These are phyloP conservation scores for Nephelium lappaceum DNA, from an alignment of 345 rosid genomes.

Conservation along the genomic window DNA sequence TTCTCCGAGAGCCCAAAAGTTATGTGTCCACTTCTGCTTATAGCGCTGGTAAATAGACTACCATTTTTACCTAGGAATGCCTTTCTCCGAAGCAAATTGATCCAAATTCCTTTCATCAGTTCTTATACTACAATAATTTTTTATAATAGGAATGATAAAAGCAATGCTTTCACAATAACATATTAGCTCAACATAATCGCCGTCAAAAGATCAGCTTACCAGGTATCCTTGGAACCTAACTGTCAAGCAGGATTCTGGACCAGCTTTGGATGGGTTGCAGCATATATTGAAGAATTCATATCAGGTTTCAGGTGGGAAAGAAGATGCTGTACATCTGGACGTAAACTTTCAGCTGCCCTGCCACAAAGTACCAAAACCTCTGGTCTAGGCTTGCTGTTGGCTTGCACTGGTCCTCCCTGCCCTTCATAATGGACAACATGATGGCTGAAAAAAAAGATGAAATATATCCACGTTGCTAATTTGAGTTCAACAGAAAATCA, in stretches of 20 bases:
- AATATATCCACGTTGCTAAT: background rate
- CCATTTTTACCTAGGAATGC: no score
- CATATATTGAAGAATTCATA: constrained; percentile 70
- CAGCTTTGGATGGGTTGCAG: constrained; percentile 83
- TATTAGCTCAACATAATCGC: background rate
- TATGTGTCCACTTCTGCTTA: background rate
- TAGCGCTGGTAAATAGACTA: background rate
- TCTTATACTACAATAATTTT: background rate
- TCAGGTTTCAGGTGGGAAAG: constrained; percentile 85
- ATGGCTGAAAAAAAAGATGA: constrained; percentile 49
- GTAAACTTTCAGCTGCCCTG: constrained; percentile 67
- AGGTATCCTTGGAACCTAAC: background rate
- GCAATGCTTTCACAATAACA: background rate
- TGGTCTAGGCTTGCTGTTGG: constrained; percentile 80
- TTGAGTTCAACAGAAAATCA: background rate
- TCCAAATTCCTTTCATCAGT: background rate
- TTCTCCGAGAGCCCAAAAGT: background rate
- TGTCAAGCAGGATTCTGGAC: constrained; percentile 43
- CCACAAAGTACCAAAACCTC: constrained; percentile 74
- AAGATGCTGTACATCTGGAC: constrained; percentile 85
- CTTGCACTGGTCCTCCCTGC: constrained; percentile 91
- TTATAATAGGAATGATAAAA: background rate
- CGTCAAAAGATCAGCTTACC: background rate
- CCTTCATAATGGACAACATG: constrained; percentile 93
- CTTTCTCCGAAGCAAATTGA: background rate